Percentiles rank a stretch among this genome's conserved stretches.
These are phyloP conservation scores for Huntiella abstrusa DNA, from an alignment of 2,329 filamentous ascomycete species.

Conservation along the genomic window DNA sequence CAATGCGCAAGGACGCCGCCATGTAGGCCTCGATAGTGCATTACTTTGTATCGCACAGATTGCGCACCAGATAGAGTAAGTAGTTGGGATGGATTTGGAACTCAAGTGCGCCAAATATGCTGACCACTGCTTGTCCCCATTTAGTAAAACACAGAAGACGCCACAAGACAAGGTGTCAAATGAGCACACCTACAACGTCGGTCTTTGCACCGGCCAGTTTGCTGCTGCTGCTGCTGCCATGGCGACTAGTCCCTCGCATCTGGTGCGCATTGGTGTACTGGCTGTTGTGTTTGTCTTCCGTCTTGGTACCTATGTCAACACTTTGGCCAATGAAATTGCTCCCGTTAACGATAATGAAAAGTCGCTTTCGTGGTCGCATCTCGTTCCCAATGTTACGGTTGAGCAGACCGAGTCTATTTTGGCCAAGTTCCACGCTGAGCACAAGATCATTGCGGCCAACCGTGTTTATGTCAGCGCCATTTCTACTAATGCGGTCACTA, in stretches of 20 bases:
- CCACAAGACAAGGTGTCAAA: conserved; percentile 31
- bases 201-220: conserved; percentile 50
- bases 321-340: conserved; percentile 27
- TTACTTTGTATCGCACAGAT: conserved; percentile 46
- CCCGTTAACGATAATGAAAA: conserved; percentile 18
- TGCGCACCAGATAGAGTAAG: conserved; percentile 50
- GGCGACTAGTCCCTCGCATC: conserved; percentile 39
- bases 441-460: conserved; percentile 23
- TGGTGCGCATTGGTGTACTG: conserved; percentile 44
- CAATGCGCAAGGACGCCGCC: conserved; percentile 35
- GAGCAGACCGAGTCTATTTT: conserved; percentile 31
- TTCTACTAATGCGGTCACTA: conserved; percentile 27
- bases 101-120: not conserved
- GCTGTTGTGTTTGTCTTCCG: conserved; percentile 48
- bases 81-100: conserved; percentile 11
- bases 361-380: conserved; percentile 47
- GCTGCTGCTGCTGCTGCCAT: conserved; percentile 50
- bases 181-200: conserved; percentile 36
- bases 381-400: conserved; percentile 38
- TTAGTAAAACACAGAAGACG: conserved; percentile 33
- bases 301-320: conserved; percentile 36
- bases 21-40: conserved; percentile 44
- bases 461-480: conserved; percentile 36
- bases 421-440: conserved; percentile 36
- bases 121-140: conserved; percentile 2